Evolutionary conservation across 805 yeast species (phyloP), one percentile per base, ranked within the genome.

Genomic region (Pichia manshurica): DNA sequence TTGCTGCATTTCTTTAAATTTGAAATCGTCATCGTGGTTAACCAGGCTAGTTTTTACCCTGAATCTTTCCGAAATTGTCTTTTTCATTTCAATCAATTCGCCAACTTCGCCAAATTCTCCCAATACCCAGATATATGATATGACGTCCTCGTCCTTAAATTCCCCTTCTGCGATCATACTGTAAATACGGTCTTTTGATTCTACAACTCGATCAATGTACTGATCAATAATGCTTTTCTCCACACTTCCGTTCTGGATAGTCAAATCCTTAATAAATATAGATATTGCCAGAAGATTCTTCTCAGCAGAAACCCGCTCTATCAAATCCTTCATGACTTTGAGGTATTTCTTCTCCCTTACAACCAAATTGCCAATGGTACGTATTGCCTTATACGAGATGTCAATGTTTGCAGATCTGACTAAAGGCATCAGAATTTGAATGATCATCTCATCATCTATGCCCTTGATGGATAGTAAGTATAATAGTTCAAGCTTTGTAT

Each of bases 311-410:
- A 39, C n/a, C 3, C 13, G 12, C 4, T 39, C 20, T 9, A 48
- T 36, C 28, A 44, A 15, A 2, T 28, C 21, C 12, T 23, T 4
- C 9, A 47, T 32, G 3, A 47, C 16, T 22, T 20, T 12, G 2
- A 33, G n/a, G 29, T 28, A 40, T 21, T 31, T 34, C 3, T 13
- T 4, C 20, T 32, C 32, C 58, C 87, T 87, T 23, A 89, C 80
- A 0, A 96, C 95, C 19, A 91, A 68, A 58, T 89, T 87, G 2
- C 97, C 97, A 52, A 91, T 80, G 0, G 96, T 96, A 50, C 95
- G 69, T 3, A 91, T 80, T 0, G 97, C 89, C 58, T 88, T 86
- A 47, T 95, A 71, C 1, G 90, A 87, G 8, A 44, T 22, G 15
- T 48, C 44, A 20, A 31, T 38, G 32, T 44, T 40, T 17, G 40